These are phyloP conservation scores for Alternaria longipes DNA, from an alignment of 2,329 filamentous ascomycete genomes.

Conservation along the genomic window DNA sequence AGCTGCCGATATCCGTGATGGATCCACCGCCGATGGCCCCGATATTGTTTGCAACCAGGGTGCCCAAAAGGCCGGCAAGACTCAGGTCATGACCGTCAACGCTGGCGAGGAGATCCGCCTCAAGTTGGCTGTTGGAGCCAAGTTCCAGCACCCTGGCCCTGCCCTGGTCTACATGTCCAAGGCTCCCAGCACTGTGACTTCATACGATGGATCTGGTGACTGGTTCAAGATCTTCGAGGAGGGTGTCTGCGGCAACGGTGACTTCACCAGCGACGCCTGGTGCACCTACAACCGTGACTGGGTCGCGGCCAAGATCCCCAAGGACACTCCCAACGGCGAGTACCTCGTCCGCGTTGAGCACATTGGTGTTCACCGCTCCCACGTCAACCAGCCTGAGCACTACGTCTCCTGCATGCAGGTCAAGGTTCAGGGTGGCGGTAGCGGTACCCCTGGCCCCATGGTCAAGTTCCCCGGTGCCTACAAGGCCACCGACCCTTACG, in stretches of 20 bases:
- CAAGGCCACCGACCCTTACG: constrained; percentile 33
- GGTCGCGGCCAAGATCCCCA: constrained; percentile 50
- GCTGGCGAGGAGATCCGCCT: constrained; percentile 33
- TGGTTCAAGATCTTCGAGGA: constrained; percentile 46
- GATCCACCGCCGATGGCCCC: constrained; percentile 28
- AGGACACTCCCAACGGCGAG: constrained; percentile 52
- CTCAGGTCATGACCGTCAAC: constrained; percentile 29
- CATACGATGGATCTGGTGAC: constrained; percentile 35
- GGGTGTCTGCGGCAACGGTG: constrained; percentile 29
- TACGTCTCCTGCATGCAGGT: constrained; percentile 56
- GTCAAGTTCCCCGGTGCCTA: constrained; percentile 49
- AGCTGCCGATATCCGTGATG: constrained; percentile 29
- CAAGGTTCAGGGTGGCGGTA: constrained; percentile 49
- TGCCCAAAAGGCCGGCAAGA: constrained; percentile 26
- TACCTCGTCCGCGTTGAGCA: constrained; percentile 58
- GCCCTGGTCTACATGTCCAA: constrained; percentile 42
- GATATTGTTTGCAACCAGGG: constrained; percentile 41
- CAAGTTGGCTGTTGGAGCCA: constrained; percentile 32
- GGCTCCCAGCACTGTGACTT: constrained; percentile 29
- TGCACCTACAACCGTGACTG: constrained; percentile 35
- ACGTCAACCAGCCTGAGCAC: constrained; percentile 51
- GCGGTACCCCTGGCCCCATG: constrained; percentile 45
- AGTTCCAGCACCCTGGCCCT: constrained; percentile 37
- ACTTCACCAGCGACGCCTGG: constrained; percentile 33
- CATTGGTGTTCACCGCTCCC: constrained; percentile 48